phyloP scores from a whole-genome alignment of 129 eudicot genomes.

The Escallonia herrerae region DNA sequence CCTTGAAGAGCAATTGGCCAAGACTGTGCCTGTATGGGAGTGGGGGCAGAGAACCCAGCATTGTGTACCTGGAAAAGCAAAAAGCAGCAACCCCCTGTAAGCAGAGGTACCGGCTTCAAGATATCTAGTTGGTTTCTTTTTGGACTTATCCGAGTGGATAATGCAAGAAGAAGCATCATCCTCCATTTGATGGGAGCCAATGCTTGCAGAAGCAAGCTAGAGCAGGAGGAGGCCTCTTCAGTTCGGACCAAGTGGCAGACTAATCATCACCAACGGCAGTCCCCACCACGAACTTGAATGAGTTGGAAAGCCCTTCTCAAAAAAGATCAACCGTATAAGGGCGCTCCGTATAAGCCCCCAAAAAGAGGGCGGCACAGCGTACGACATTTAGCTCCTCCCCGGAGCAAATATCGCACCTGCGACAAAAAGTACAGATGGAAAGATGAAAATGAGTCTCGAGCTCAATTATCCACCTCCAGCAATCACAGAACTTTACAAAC shows the following conservation, averaged over 20 bases:
- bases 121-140: conserved; percentile 22
- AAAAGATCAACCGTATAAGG: conserved; percentile 56
- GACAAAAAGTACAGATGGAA: conserved; percentile 55
- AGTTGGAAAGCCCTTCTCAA: conserved; percentile 72
- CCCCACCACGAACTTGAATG: conserved; percentile 70
- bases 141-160: conserved; percentile 28
- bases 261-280: conserved; percentile 72
- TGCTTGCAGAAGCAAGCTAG: conserved; percentile 66
- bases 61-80: conserved; percentile 53
- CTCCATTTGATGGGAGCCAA: conserved; percentile 32
- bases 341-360: conserved; percentile 50
- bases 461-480: conserved; percentile 38
- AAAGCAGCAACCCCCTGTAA: conserved; percentile 32
- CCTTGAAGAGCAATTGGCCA: conserved; percentile 96
- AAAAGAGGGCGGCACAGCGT: conserved; percentile 68
- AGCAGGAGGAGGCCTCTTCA: conserved; percentile 77
- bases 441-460: conserved; percentile 53
- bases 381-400: conserved; percentile 99
- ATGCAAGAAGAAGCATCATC: conserved; percentile 67
- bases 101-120: conserved; percentile 26
- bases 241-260: conserved; percentile 87
- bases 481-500: conserved; percentile 22
- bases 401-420: conserved; percentile 99
- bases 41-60: conserved; percentile 89
- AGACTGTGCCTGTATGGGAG: conserved; percentile 97